Percentiles rank a stretch among this genome's conserved stretches.
These are phyloP conservation scores for Pseudogymnoascus sp. DNA, from an alignment of 2,329 filamentous ascomycete species.

Conservation along the genomic window DNA sequence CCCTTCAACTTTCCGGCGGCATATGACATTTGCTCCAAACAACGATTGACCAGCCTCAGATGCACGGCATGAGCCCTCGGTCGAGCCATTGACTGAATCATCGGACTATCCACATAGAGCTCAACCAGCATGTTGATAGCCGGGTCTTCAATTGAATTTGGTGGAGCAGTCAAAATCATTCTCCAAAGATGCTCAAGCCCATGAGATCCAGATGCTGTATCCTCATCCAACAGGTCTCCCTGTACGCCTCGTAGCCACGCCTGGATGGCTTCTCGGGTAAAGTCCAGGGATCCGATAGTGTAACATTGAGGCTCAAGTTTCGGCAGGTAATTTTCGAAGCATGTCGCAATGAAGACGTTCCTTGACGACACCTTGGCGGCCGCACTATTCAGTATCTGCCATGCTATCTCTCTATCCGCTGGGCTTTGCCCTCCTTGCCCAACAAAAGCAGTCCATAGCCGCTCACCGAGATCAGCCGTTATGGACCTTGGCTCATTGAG, in stretches of 20 bases:
- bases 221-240: slow-evolving; percentile 42
- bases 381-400: slow-evolving; percentile 53
- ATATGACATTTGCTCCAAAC: slow-evolving; percentile 58
- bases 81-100: slow-evolving; percentile 42
- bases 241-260: slow-evolving; percentile 37
- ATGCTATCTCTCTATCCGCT: slow-evolving; percentile 56
- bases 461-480: slow-evolving; percentile 48
- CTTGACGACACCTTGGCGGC: slow-evolving; percentile 35
- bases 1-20: slow-evolving; percentile 50
- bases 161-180: slow-evolving; percentile 62
- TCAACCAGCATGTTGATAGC: slow-evolving; percentile 65
- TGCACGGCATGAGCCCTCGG: slow-evolving; percentile 51
- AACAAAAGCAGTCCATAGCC: slow-evolving; percentile 66
- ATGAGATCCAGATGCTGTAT: slow-evolving; percentile 41
- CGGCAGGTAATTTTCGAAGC: slow-evolving; percentile 49
- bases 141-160: slow-evolving; percentile 53
- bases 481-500: slow-evolving; percentile 53
- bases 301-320: slow-evolving; percentile 48
- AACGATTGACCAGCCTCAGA: slow-evolving; percentile 62
- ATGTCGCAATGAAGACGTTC: slow-evolving; percentile 47
- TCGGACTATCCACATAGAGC: slow-evolving; percentile 55
- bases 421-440: slow-evolving; percentile 51
- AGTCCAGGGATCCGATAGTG: slow-evolving; percentile 52
- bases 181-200: slow-evolving; percentile 72
- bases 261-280: slow-evolving; percentile 46